Base-by-base conservation (phyloP, 2,329 filamentous ascomycete species). In the Sphaerostilbella broomeana region DNA sequence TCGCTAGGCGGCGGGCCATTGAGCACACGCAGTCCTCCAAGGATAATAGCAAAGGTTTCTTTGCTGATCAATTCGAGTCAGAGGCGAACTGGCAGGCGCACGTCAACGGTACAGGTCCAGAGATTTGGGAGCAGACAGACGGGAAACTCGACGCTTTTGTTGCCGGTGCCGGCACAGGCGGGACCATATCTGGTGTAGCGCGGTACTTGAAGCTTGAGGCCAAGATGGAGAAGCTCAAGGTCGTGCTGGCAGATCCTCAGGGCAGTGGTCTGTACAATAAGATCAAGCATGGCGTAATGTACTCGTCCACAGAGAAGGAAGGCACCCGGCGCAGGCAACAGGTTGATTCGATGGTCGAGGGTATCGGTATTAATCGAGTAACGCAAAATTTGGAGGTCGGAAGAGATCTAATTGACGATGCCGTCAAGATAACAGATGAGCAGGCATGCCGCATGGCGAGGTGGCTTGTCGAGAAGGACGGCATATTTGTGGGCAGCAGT, bases 31-130 rank as follows among this genome's bases (percentile, higher is more conserved):
- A 60, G 0, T 66, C 69, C 7, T 57, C 67, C 2, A 47, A 36
- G 4, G 76, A 77, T 51, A 72, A 69, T 24, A 90, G 87, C 48
- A 72, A 77, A 35, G 92, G 92, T 16, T 89, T 94, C 64, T 98
- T 97, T 58, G 88, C 90, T 1, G 86, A 98, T 60, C 92, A 98
- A 58, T 98, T 98, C 57, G 92, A 98, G 65, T 90, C 84, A 18
- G 70, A 78, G 35, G 86, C 88, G 21, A 98, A 98, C 63, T 95
- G 84, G 74, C 71, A 75, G 31, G 89, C 92, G 2, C 92, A 98
- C 65, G 79, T 82, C 52, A 68, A 73, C 15, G 77, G 79, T 11
- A 98, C 92, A 0, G 92, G 92, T 0, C 92, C 90, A 0, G 92
- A 98, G 65, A 92, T 98, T 49, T 84, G 77, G 53, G 64, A 69